Evolutionary conservation across 306 rosid species (phyloP), one percentile per base, ranked within the genome.

Genomic region (Malus fusca): DNA sequence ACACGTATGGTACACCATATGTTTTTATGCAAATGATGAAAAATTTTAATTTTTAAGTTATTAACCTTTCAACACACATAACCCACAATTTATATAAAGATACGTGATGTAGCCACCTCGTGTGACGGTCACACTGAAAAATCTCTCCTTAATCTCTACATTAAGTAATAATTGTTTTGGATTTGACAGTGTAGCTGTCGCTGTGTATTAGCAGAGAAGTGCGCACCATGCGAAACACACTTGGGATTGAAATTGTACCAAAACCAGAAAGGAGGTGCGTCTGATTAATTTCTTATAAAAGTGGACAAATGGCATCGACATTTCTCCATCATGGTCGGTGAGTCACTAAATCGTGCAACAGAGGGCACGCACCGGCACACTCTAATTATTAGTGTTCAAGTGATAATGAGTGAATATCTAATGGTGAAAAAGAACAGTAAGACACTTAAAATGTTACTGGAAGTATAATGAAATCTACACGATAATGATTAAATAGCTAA

Each of bases 61-160:
- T 26, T 26, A 26, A 26, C 2, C 28, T 26, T 26, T 26, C 28
- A 26, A 26, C 28, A 26, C 28, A 26, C 2, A 26, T 26, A 26
- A 26, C 28, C 3, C 3, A 26, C 3, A 0, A 26, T 26, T 26
- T 26, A 26, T 26, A 26, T 26, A 26, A 26, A 26, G 28, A 26
- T 2, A 26, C 28, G 0, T 26, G 3, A 26, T 26, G 28, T 26
- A 26, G n/a, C 0, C 0, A 26, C 3, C 0, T 26, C 3, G 3
- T 26, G 3, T 26, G 3, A 26, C 28, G 2, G 28, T 26, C 3
- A 26, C 2, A 26, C 3, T 26, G 3, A 26, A 26, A 26, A 26
- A 26, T 0, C 0, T 26, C 28, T 26, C 18, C 7, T 25, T 60
- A 48, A 48, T 14, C 8, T 48, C 17, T 4, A 48, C 2, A 14